Evolutionary conservation across 371 early-diverging fungal species (phyloP).

Genomic region (Basidiobolus meristosporus): DNA sequence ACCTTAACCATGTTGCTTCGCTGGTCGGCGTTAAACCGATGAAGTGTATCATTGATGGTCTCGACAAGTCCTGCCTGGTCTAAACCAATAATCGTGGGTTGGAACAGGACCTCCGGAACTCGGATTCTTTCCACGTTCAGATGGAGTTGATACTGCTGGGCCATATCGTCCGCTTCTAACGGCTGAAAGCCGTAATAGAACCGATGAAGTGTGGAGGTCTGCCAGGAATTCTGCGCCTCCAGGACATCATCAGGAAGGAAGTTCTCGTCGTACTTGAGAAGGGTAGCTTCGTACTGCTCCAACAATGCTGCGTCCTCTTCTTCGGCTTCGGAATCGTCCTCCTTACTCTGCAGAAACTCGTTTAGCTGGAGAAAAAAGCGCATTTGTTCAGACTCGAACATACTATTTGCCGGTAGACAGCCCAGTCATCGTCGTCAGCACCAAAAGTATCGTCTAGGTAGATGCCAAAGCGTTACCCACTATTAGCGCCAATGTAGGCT

Average conservation of each 20-base stretch:
- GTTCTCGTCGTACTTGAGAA: constrained; percentile 49
- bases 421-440: constrained; percentile 84
- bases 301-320: constrained; percentile 44
- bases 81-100: constrained; percentile 65
- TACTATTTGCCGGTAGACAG: constrained; percentile 74
- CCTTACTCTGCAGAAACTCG: constrained; percentile 33
- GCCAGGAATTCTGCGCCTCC: constrained; percentile 20
- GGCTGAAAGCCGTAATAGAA: constrained; percentile 4
- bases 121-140: constrained; percentile 74
- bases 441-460: constrained; percentile 73
- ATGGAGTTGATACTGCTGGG: constrained; percentile 56
- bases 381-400: constrained; percentile 5
- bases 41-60: constrained; percentile 42
- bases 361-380: neutral
- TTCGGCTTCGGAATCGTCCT: constrained; percentile 74
- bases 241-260: constrained; percentile 31
- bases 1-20: constrained; percentile 23
- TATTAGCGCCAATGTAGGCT: neutral
- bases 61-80: constrained; percentile 78
- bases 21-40: constrained; percentile 23
- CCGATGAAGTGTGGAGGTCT: constrained; percentile 13
- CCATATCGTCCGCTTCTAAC: constrained; percentile 35
- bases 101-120: constrained; percentile 74
- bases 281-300: constrained; percentile 41
- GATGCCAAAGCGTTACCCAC: neutral